phyloP scores from a whole-genome alignment of 495 filamentous ascomycete genomes.

The Aspergillus avenaceus region DNA sequence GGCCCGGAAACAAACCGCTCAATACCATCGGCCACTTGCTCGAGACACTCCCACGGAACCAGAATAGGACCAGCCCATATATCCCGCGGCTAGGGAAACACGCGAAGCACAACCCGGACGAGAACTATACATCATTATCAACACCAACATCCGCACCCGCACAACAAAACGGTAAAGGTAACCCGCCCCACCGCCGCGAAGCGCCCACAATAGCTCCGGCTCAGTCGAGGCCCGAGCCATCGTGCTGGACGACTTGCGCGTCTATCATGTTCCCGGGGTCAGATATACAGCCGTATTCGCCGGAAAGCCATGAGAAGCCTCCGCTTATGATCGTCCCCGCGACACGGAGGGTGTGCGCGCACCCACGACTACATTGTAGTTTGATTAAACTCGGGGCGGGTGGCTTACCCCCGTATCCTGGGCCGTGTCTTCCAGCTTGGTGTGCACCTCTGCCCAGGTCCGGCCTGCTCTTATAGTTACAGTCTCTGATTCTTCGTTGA shows the following conservation, averaged over 20 bases:
- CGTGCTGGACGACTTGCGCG: constrained; percentile 14
- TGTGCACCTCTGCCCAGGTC: constrained; percentile 10
- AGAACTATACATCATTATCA: neutral
- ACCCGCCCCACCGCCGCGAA: constrained; percentile 36
- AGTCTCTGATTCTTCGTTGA: constrained; percentile 9
- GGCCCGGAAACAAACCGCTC: neutral
- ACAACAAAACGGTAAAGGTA: neutral
- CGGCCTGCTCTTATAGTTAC: constrained; percentile 13
- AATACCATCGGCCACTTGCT: constrained; percentile 5
- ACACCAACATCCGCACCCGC: neutral
- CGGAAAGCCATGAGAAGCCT: constrained; percentile 12
- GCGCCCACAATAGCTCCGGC: constrained; percentile 36
- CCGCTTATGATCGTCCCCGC: constrained; percentile 9
- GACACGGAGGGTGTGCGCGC: constrained; percentile 13
- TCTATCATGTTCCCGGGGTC: constrained; percentile 15
- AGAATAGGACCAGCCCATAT: constrained; percentile 14
- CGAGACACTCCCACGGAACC: constrained; percentile 5
- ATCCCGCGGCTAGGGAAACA: constrained; percentile 7
- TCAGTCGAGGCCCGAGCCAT: constrained; percentile 17
- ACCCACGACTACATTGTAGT: constrained; percentile 8
- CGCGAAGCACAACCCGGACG: constrained; percentile 4
- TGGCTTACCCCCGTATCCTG: constrained; percentile 12
- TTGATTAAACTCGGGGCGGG: neutral
- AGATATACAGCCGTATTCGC: constrained; percentile 9
- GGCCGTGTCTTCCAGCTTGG: constrained; percentile 7